These are phyloP conservation scores for Fusarium transvaalense DNA, from an alignment of 2,329 filamentous ascomycete species.

Conservation along the genomic window DNA sequence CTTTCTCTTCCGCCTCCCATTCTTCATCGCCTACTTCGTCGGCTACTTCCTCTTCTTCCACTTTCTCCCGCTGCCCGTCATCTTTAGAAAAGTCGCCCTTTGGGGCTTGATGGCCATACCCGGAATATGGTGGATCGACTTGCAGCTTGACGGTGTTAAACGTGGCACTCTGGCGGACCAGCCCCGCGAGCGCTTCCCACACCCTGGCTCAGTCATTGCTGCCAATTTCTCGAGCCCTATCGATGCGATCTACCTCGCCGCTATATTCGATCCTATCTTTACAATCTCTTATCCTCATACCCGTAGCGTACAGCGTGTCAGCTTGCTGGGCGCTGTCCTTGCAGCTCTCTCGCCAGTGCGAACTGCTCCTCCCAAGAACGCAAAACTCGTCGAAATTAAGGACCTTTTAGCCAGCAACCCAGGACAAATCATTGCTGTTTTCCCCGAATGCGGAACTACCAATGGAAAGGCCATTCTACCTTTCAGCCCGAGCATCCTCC, in stretches of 20 bases:
- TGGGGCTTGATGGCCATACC: conserved; percentile 91
- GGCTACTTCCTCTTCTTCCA: conserved; percentile 86
- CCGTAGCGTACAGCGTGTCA: conserved; percentile 79
- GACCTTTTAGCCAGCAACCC: conserved; percentile 77
- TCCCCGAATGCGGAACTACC: conserved; percentile 94
- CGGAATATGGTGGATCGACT: conserved; percentile 97
- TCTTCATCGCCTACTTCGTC: conserved; percentile 76
- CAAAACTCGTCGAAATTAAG: conserved; percentile 70
- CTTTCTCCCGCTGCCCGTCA: conserved; percentile 75
- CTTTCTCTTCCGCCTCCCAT: conserved; percentile 83
- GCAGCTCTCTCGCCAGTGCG: conserved; percentile 75
- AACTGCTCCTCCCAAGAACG: conserved; percentile 58
- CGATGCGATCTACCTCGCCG: conserved; percentile 92
- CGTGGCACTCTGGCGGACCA: conserved; percentile 87
- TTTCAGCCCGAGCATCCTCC: conserved; percentile 81
- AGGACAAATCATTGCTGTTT: conserved; percentile 82
- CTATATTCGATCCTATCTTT: conserved; percentile 96
- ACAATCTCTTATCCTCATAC: conserved; percentile 84
- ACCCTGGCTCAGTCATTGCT: conserved; percentile 84
- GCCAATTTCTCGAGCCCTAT: conserved; percentile 93
- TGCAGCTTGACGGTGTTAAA: conserved; percentile 97
- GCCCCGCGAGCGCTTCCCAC: conserved; percentile 79
- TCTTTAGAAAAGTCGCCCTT: conserved; percentile 82
- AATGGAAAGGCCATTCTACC: conserved; percentile 93
- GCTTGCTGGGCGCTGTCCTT: conserved; percentile 79